Base-by-base conservation (phyloP, 805 yeast genomes). In the Candida bentonensis region DNA sequence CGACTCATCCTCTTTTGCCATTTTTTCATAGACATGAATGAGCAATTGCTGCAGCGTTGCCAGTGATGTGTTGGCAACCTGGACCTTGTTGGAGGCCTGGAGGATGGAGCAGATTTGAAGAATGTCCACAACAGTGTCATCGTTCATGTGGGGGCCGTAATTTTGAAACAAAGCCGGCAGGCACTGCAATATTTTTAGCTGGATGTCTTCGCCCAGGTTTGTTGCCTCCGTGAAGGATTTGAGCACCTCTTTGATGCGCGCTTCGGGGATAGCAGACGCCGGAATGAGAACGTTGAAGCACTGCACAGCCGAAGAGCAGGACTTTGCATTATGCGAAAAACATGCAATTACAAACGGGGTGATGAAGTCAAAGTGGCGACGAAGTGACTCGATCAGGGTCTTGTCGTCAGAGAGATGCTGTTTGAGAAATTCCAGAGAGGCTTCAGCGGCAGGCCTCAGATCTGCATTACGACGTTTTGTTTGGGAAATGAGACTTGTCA, bases 11-110 rank as follows among this genome's bases (percentile, higher is more conserved):
- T 72, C 74, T 3, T 62, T 66, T 15, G 57, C 50, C 41, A 76
- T 70, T 55, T 76, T 70, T 45, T 89, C 97, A 59, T 82, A 89
- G 0, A 87, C 73, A 23, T 82, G 75, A 28, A 82, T 76, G 40
- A 87, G 71, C 39, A 92, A 63, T 58, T 92, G 97, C 49, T 87
- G 94, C 40, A 87, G 70, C 2, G 97, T 86, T 2, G 97, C 98
- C 42, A 85, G 78, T 0, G 97, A 96, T 0, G 97, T 84, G 54
- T 87, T 88, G 13, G 76, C 70, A 3, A 92, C 95, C 52, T 84
- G 83, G 3, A 79, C 72, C 52, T 82, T 81, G 48, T 76, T 81
- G 13, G 77, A 70, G 13, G 76, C 65, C 46, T 84, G 87, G 42
- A 92, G 67, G 26, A 76, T 71, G 0, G 92, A 72, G 56, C 95